A percentile compares a stretch with the other conserved stretches of the same genome.
Conservation (phyloP, 2,329 filamentous ascomycete genomes). For the Aspergillus sojae region DNA sequence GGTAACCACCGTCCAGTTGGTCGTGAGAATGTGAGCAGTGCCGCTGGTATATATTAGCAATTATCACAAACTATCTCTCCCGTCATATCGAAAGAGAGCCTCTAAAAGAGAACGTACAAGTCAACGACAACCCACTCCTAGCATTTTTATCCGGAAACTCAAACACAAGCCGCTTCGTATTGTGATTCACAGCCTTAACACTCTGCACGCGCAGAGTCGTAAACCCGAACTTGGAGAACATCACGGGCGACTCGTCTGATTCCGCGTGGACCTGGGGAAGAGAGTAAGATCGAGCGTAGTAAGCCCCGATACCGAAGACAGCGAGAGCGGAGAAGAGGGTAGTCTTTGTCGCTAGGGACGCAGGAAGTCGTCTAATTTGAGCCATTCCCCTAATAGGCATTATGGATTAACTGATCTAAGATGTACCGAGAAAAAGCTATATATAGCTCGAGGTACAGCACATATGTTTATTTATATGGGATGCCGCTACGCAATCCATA, state of each 20-base stretch:
- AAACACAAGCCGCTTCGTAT: slow-evolving; percentile 62
- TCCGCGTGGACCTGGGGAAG: neutral
- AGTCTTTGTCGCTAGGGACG: neutral
- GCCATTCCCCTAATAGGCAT: neutral
- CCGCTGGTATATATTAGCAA: slow-evolving; percentile 24
- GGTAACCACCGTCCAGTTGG: slow-evolving; percentile 62
- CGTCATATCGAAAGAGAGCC: no score
- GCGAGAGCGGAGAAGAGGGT: neutral
- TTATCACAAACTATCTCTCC: neutral
- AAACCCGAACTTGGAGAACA: slow-evolving; percentile 2
- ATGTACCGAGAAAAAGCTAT: neutral
- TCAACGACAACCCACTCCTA: slow-evolving; percentile 54
- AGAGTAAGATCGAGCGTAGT: neutral
- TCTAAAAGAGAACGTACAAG: slow-evolving; percentile 42
- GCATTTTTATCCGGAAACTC: slow-evolving; percentile 53
- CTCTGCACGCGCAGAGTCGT: slow-evolving; percentile 51
- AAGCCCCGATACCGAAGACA: neutral
- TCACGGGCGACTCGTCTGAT: neutral
- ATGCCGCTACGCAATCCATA: neutral
- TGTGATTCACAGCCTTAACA: slow-evolving; percentile 58
- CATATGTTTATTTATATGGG: neutral
- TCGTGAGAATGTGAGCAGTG: slow-evolving; percentile 63
- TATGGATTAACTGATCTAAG: no score
- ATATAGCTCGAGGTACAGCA: neutral
- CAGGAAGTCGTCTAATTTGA: neutral